These are phyloP conservation scores for Penicillium sp. DNA, from an alignment of 2,329 filamentous ascomycete genomes.

Conservation along the genomic window DNA sequence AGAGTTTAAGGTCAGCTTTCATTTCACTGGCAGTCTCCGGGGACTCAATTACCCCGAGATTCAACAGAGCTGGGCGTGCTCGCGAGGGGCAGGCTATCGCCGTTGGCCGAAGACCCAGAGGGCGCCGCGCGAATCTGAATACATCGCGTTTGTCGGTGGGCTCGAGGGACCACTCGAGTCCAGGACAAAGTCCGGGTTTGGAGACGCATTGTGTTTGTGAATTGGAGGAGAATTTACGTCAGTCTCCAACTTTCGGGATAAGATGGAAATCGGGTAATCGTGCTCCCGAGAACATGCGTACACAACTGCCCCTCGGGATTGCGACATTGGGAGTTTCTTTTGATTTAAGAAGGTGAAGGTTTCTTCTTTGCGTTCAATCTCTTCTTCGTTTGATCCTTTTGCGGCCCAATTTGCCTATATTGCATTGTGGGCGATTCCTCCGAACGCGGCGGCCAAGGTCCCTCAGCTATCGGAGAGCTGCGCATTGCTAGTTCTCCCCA, in stretches of 20 bases:
- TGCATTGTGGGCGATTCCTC: conserved; percentile 25
- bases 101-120: conserved; percentile 40
- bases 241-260: conserved; percentile 16
- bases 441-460: conserved; percentile 36
- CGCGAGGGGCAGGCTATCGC: conserved; percentile 39
- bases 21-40: not conserved
- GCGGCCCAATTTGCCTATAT: not conserved
- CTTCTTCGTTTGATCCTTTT: not conserved
- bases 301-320: conserved; percentile 25
- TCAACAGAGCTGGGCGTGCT: conserved; percentile 42
- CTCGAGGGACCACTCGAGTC: conserved; percentile 33
- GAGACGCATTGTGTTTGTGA: conserved; percentile 37
- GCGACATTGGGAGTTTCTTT: conserved; percentile 21
- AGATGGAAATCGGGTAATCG: conserved; percentile 26
- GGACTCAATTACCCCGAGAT: conserved; percentile 41
- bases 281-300: conserved; percentile 23
- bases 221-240: conserved; percentile 27
- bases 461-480: conserved; percentile 24
- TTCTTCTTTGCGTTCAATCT: not conserved
- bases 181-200: conserved; percentile 36
- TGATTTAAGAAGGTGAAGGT: not conserved
- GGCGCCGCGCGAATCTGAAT: conserved; percentile 49
- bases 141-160: conserved; percentile 37
- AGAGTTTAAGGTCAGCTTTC: conserved; percentile 14
- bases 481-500: conserved; percentile 14